Percentiles rank a stretch among this genome's conserved stretches.
phyloP scores from a whole-genome alignment of 192 early-diverging fungal species.

The Coemansia sp. region DNA sequence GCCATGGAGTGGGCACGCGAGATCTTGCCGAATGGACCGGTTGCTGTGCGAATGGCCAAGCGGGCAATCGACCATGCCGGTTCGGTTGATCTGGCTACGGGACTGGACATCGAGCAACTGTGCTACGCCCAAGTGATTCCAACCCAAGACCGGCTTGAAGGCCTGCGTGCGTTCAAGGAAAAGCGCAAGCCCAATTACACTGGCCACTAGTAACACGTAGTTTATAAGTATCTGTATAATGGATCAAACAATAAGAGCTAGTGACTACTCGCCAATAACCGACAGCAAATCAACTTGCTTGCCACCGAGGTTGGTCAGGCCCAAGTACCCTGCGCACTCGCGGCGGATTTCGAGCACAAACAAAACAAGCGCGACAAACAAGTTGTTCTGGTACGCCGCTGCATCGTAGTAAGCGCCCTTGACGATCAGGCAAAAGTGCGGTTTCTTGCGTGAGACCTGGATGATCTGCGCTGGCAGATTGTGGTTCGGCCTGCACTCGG shows the following conservation, averaged over 20 bases:
- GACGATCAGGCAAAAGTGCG: constrained; percentile 58
- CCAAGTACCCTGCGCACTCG: constrained; percentile 60
- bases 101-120: constrained; percentile 87
- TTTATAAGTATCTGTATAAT: constrained; percentile 5
- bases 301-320: constrained; percentile 57
- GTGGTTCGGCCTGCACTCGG: constrained; percentile 53
- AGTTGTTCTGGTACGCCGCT: constrained; percentile 49
- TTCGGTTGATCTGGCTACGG: constrained; percentile 78
- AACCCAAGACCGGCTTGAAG: constrained; percentile 91
- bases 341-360: constrained; percentile 60
- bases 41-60: constrained; percentile 92
- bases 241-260: constrained; percentile 1
- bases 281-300: constrained; percentile 55
- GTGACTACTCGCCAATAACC: constrained; percentile 43
- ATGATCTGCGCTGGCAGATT: constrained; percentile 58
- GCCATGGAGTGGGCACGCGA: constrained; percentile 75
- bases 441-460: constrained; percentile 53
- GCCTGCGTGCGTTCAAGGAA: constrained; percentile 72
- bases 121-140: constrained; percentile 96
- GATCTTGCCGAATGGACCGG: constrained; percentile 79
- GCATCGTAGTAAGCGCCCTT: constrained; percentile 60
- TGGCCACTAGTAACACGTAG: constrained; percentile 36
- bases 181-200: constrained; percentile 83
- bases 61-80: constrained; percentile 79
- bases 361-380: constrained; percentile 52